phyloP scores from a whole-genome alignment of 306 rosid genomes.

The Vigna reflexopilosa region DNA sequence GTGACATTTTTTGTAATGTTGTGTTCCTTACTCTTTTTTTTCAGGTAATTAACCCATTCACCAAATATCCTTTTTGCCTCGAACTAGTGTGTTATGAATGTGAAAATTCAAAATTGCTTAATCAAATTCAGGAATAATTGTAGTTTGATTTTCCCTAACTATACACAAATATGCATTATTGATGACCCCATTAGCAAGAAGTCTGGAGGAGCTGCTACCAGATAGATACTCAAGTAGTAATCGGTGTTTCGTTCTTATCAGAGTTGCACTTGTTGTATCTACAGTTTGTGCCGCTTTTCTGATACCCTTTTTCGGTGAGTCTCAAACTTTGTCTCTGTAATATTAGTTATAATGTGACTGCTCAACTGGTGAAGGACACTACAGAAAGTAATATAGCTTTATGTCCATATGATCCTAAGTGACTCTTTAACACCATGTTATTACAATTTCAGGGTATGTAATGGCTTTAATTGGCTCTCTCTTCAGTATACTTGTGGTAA shows the following conservation, averaged over 20 bases:
- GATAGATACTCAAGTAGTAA: slow-evolving; percentile 49
- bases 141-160: slow-evolving; percentile 57
- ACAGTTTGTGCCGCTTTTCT: slow-evolving; percentile 80
- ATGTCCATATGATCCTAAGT: slow-evolving; percentile 15
- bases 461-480: slow-evolving; percentile 81
- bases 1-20: slow-evolving; percentile 26
- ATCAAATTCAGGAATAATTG: slow-evolving; percentile 4
- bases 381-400: neutral
- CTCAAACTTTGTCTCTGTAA: slow-evolving; percentile 22
- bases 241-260: slow-evolving; percentile 66
- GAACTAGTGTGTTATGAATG: slow-evolving; percentile 13
- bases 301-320: slow-evolving; percentile 85
- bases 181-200: slow-evolving; percentile 87
- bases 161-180: slow-evolving; percentile 69
- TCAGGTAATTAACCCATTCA: slow-evolving; percentile 80
- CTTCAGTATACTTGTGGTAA: slow-evolving; percentile 77
- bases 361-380: neutral
- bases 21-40: slow-evolving; percentile 31
- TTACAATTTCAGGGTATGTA: slow-evolving; percentile 66
- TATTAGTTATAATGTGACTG: neutral
- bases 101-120: slow-evolving; percentile 18
- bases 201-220: slow-evolving; percentile 85
- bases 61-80: slow-evolving; percentile 76
- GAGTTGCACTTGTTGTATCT: slow-evolving; percentile 72
- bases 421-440: slow-evolving; percentile 19